These are phyloP conservation scores for Allantophomopsis cytisporea DNA, from an alignment of 2,329 filamentous ascomycete genomes.

Conservation along the genomic window DNA sequence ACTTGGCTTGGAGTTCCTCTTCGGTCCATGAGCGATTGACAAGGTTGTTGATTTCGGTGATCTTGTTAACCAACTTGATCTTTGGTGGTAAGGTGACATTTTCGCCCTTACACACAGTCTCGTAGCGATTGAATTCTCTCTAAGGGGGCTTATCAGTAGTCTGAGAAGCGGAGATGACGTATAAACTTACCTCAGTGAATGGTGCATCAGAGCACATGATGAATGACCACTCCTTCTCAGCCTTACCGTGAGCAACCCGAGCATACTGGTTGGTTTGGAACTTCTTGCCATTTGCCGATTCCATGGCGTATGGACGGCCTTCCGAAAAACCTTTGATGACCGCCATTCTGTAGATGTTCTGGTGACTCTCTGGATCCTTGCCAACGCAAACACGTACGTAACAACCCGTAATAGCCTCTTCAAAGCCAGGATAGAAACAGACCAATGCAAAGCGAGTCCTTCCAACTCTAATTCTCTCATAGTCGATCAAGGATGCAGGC, in stretches of 20 bases:
- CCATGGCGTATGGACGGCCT: conserved; percentile 74
- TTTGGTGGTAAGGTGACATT: conserved; percentile 63
- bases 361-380: conserved; percentile 55
- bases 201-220: conserved; percentile 75
- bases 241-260: conserved; percentile 67
- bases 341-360: conserved; percentile 77
- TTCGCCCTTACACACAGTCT: conserved; percentile 59
- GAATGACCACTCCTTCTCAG: conserved; percentile 78
- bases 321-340: conserved; percentile 72
- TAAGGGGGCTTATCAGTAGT: conserved; percentile 22
- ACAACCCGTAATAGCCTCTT: conserved; percentile 67
- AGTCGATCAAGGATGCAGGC: conserved; percentile 63
- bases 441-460: conserved; percentile 79
- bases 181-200: conserved; percentile 59
- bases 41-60: conserved; percentile 67
- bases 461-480: conserved; percentile 73
- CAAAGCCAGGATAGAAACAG: conserved; percentile 87
- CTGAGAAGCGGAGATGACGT: conserved; percentile 6
- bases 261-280: conserved; percentile 83
- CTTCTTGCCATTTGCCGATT: conserved; percentile 56
- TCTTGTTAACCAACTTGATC: conserved; percentile 53
- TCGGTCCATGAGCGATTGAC: conserved; percentile 74
- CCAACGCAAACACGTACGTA: conserved; percentile 79
- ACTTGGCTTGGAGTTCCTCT: conserved; percentile 66
- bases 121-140: conserved; percentile 72